phyloP scores from a whole-genome alignment of 352 stramenopile genomes.

The Phytophthora aleatoria region DNA sequence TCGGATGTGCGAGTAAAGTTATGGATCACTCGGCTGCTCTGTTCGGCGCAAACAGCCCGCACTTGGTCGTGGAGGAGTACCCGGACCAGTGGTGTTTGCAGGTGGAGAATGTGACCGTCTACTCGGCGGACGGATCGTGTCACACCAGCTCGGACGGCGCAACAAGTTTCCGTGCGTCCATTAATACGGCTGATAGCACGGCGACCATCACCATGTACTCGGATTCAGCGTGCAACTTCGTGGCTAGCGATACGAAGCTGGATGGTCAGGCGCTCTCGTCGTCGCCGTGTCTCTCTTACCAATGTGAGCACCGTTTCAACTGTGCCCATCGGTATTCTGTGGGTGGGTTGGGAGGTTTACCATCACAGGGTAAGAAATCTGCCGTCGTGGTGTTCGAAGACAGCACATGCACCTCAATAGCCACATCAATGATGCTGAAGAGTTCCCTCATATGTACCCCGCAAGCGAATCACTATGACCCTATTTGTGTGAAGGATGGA shows the following conservation, averaged over 20 bases:
- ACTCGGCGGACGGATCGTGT: neutral
- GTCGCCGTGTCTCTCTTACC: neutral
- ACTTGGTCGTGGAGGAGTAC: neutral
- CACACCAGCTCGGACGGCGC: neutral
- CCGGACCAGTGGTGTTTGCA: neutral
- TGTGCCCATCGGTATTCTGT: no score
- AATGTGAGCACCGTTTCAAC: neutral
- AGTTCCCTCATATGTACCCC: slow-evolving; percentile 2
- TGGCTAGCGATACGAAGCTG: neutral
- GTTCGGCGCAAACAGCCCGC: neutral
- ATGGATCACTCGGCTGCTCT: neutral
- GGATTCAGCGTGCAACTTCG: neutral
- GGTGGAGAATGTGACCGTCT: neutral
- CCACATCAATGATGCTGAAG: neutral
- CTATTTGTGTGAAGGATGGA: neutral
- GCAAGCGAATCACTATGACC: slow-evolving; percentile 8
- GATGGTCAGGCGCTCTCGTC: neutral
- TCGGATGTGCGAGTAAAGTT: neutral
- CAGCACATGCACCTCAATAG: no score
- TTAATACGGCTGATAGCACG: neutral
- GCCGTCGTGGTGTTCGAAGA: no score
- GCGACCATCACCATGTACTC: neutral
- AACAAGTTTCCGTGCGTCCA: neutral
- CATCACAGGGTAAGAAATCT: no score
- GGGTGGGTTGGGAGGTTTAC: no score